Base-by-base conservation (phyloP, 106 monocot species). In the Vanilla planifolia region DNA sequence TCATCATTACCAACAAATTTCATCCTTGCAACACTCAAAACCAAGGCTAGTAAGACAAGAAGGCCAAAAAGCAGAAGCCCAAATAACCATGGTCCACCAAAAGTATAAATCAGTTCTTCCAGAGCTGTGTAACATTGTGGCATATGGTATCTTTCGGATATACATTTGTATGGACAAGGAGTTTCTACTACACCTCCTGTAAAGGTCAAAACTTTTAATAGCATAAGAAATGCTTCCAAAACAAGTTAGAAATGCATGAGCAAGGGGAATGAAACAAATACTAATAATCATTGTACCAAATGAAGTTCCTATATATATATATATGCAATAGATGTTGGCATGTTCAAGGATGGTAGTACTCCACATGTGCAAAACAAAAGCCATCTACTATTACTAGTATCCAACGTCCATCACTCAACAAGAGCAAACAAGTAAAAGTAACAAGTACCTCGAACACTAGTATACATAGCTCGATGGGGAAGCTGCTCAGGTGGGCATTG, bases 31-130 rank as follows among this genome's bases (percentile, higher is more conserved):
- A 96, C 96, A 67, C 96, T 96, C 71, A 96, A 67, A 42, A 96
- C 96, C 3, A 87, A 66, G 37, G 96, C 78, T 66, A 91, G 69
- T 33, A 96, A 72, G 27, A 96, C 56, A 60, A 96, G 91, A 41
- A 96, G 87, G 26, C 86, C 79, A 51, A 62, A 79, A 15, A 96
- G 87, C 53, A 96, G 80, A 66, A 96, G 81, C 27, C 96, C 91
- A 79, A 96, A 96, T 24, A 96, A 43, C 96, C 96, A 96, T 16
- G 96, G 96, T 42, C 96, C 96, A 43, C 96, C 96, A 81, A 96
- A 96, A 68, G 96, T 96, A 41, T 91, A 77, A 51, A 96, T 91
- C 33, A 96, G 75, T 74, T 96, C 96, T 73, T 96, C 96, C 20
- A 96, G 74, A 61, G 96, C 81, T 50, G 96, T 96, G 64, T 96